phyloP scores from a whole-genome alignment of 768 basidiomycete species.

The Amylocystis lapponica region DNA sequence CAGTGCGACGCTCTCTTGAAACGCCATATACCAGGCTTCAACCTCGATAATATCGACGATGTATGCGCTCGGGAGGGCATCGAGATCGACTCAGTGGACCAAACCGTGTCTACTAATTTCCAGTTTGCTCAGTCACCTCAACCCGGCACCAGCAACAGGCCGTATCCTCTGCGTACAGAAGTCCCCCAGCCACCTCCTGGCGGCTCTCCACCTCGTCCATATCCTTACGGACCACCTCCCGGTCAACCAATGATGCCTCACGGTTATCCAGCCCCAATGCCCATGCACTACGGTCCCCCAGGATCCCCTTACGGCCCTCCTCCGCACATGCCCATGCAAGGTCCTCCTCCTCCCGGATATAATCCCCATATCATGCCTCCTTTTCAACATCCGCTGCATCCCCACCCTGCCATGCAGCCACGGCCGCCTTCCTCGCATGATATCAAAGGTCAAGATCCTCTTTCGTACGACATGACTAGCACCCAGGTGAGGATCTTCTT shows the following conservation, averaged over 20 bases:
- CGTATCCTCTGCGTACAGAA: constrained; percentile 17
- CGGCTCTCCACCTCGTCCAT: constrained; percentile 27
- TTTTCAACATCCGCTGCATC: constrained; percentile 34
- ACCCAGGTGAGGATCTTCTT: constrained; percentile 39
- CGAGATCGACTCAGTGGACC: constrained; percentile 31
- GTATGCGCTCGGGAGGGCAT: constrained; percentile 62
- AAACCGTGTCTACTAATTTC: constrained; percentile 19
- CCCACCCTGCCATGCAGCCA: constrained; percentile 22
- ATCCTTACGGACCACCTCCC: constrained; percentile 28
- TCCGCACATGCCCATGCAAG: constrained; percentile 36
- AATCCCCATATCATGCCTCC: constrained; percentile 33
- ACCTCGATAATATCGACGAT: constrained; percentile 60
- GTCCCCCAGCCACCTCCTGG: constrained; percentile 15
- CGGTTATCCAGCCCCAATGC: constrained; percentile 45
- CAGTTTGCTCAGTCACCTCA: constrained; percentile 19
- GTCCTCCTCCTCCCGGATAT: constrained; percentile 34
- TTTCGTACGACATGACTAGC: constrained; percentile 73
- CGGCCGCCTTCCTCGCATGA: constrained; percentile 26
- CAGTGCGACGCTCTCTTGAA: constrained; percentile 79
- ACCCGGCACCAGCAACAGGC: constrained; percentile 15
- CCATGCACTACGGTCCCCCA: constrained; percentile 36
- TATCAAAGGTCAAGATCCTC: constrained; percentile 74
- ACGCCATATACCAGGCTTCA: constrained; percentile 63
- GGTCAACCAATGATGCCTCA: constrained; percentile 36
- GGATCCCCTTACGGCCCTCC: constrained; percentile 32